phyloP scores from a whole-genome alignment of 768 basidiomycete genomes.

The Candolleomyces aberdarensis region DNA sequence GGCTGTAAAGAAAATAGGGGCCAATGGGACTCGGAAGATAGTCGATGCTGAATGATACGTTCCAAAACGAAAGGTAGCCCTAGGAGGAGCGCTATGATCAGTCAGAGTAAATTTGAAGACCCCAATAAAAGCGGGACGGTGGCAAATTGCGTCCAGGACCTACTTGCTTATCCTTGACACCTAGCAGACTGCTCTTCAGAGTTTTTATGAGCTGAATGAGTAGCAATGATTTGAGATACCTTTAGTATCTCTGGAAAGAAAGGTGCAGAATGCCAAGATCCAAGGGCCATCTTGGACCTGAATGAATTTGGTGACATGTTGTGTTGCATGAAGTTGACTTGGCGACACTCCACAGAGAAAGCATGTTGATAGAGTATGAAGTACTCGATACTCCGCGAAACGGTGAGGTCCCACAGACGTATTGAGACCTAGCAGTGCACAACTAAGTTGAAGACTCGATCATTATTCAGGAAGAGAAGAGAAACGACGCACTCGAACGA shows the following conservation, averaged over 20 bases:
- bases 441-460: too few relatives aligned
- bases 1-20: too few relatives aligned
- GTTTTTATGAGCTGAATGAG: too few relatives aligned
- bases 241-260: conserved; percentile 19
- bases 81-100: conserved; percentile 15
- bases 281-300: conserved; percentile 27
- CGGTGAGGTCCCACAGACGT: too few relatives aligned
- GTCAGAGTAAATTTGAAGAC: conserved; percentile 2
- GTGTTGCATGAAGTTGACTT: conserved; percentile 31
- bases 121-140: neutral
- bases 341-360: conserved; percentile 28
- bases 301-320: conserved; percentile 31
- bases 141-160: conserved; percentile 15
- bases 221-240: conserved; percentile 7
- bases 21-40: too few relatives aligned
- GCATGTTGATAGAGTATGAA: conserved; percentile 17
- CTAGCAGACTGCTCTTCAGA: too few relatives aligned
- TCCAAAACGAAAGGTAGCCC: conserved; percentile 98
- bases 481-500: too few relatives aligned
- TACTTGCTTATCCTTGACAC: conserved; percentile 96
- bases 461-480: too few relatives aligned
- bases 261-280: conserved; percentile 26
- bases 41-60: conserved; percentile 38
- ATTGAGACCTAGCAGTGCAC: too few relatives aligned
- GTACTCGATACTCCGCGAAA: too few relatives aligned